These are phyloP conservation scores for Lumnitzera racemosa DNA, from an alignment of 345 rosid genomes.

Conservation along the genomic window DNA sequence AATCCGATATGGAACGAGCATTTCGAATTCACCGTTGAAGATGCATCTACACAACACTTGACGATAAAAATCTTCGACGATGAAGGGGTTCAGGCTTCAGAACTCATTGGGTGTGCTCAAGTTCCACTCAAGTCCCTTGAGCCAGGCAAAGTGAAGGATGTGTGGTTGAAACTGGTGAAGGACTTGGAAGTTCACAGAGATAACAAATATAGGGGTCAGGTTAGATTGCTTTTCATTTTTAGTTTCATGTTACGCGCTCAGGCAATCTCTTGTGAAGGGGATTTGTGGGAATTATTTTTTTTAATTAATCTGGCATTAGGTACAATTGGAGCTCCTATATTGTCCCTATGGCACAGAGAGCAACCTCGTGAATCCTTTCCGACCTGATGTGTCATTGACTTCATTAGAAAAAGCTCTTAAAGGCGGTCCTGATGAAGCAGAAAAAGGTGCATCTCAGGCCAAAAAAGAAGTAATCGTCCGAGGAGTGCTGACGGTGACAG, in stretches of 20 bases:
- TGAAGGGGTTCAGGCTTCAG: conserved; percentile 86
- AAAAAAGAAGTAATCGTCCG: conserved; percentile 60
- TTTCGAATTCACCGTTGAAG: conserved; percentile 75
- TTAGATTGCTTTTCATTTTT: conserved; percentile 7
- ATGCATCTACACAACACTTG: conserved; percentile 66
- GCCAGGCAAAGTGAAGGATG: conserved; percentile 81
- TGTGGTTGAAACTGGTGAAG: conserved; percentile 79
- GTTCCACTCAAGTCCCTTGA: conserved; percentile 44
- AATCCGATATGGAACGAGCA: conserved; percentile 96
- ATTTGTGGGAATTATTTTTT: too few relatives aligned
- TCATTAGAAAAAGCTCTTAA: conserved; percentile 69
- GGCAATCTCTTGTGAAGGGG: too few relatives aligned
- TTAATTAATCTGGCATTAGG: conserved; percentile 28
- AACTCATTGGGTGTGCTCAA: conserved; percentile 70
- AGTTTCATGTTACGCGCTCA: background rate
- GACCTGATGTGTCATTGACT: conserved; percentile 47
- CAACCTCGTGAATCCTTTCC: conserved; percentile 44
- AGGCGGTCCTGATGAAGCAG: conserved; percentile 27
- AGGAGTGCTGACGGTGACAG: conserved; percentile 77
- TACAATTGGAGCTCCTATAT: conserved; percentile 76
- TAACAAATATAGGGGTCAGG: conserved; percentile 78
- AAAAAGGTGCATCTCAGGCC: conserved; percentile 17
- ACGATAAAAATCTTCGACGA: conserved; percentile 72
- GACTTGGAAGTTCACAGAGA: conserved; percentile 84
- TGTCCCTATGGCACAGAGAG: conserved; percentile 58